Evolutionary conservation across 768 basidiomycete genomes (phyloP).

Genomic region (Pisolithus sp.): DNA sequence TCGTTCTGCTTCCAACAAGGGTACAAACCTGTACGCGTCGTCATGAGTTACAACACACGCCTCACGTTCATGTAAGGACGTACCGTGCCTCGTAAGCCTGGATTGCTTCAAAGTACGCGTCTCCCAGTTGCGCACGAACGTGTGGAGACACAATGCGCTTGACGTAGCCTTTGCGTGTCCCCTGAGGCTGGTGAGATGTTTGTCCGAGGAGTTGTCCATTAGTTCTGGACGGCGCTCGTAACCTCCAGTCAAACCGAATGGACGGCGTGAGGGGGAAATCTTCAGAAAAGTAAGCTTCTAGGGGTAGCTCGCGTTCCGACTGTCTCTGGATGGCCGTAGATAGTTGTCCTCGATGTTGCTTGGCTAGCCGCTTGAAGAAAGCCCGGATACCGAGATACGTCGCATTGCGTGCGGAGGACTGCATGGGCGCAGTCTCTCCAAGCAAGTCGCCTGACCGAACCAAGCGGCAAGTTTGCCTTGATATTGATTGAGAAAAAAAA

Average conservation of each 20-base stretch:
- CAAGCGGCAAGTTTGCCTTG: too few relatives aligned
- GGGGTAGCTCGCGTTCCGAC: slow-evolving; percentile 17
- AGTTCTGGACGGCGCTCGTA: slow-evolving; percentile 44
- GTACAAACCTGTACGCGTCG: slow-evolving; percentile 35
- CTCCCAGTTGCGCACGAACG: slow-evolving; percentile 27
- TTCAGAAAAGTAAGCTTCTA: slow-evolving; percentile 25
- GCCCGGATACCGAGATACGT: slow-evolving; percentile 28
- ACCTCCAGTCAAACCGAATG: slow-evolving; percentile 56
- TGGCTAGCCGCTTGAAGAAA: slow-evolving; percentile 20
- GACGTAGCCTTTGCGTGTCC: slow-evolving; percentile 19
- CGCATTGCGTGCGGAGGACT: slow-evolving; percentile 5
- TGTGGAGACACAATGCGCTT: slow-evolving; percentile 36
- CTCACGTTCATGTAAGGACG: slow-evolving; percentile 6
- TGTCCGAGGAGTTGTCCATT: slow-evolving; percentile 4
- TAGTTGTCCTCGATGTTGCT: slow-evolving; percentile 3
- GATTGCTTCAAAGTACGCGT: slow-evolving; percentile 45
- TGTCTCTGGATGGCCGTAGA: slow-evolving; percentile 14
- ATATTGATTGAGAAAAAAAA: too few relatives aligned
- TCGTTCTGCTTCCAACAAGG: slow-evolving; percentile 52
- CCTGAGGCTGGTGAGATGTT: slow-evolving; percentile 7
- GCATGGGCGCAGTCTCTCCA: slow-evolving; percentile 1
- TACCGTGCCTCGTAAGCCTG: slow-evolving; percentile 52
- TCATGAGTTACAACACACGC: background rate
- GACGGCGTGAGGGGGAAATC: slow-evolving; percentile 21
- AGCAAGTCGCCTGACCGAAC: too few relatives aligned